Evolutionary conservation across 805 yeast species (phyloP), one percentile per base, ranked within the genome.

Genomic region (Starmerella floricola): DNA sequence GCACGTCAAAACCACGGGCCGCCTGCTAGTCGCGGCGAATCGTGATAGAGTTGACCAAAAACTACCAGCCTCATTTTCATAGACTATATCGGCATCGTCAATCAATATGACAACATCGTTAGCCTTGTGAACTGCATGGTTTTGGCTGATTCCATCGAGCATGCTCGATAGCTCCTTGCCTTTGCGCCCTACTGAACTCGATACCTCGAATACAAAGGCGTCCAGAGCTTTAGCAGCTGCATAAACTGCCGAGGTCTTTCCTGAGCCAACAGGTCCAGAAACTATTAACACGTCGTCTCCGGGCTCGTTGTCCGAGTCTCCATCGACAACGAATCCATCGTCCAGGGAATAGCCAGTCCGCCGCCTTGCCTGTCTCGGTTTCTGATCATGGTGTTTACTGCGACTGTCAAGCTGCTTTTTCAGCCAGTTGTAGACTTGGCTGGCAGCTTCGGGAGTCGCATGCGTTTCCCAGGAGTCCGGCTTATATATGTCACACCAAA

Each of bases 11-110:
- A 82, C 68, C 0, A 84, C 68, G 0, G 94, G 94, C 41, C 87
- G 62, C 49, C 83, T 66, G 0, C 84, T 69, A 15, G 71, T 68
- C 29, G 67, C 65, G 31, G 85, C 59, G 12, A 83, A 66, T 37
- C 74, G 78, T 35, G 71, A 72, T 2, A 85, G 67, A 2, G 79
- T 75, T 1, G 67, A 55, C 95, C 96, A 91, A 55, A 88, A 87
- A 2, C 76, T 75, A 13, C 41, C 40, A 43, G 72, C 74, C 53
- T 91, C 97, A 31, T 71, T 74, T 41, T 75, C 84, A 53, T 79
- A 84, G 16, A 87, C 58, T 10, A 83, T 65, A 56, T 88, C 95
- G 31, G 82, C 87, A 53, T 88, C 95, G 52, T 87, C 95, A 44
- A 88, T 67, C 27, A 91, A 60, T 3, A 91, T 77, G 5, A 85